Conservation (phyloP, 2,329 filamentous ascomycete genomes). For the Ceratocystis variospora region DNA sequence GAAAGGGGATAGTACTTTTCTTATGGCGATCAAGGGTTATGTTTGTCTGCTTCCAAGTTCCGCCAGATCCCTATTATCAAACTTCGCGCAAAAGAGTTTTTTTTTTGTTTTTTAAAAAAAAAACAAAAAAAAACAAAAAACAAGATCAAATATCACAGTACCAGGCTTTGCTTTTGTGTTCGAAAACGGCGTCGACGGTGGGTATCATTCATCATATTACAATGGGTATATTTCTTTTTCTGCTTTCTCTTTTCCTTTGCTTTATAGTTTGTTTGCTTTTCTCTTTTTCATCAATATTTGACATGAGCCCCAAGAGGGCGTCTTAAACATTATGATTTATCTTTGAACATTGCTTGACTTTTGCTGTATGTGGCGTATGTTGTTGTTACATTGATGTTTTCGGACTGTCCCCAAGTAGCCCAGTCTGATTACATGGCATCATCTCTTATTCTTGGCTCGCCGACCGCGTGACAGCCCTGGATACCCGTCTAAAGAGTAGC, state of each 20-base stretch:
- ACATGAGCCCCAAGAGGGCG: not conserved
- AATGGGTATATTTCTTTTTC: slow-evolving; percentile 2
- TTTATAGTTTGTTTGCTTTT: not conserved
- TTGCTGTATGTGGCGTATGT: not conserved
- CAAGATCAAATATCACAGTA: not conserved
- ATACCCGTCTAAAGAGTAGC: too few species aligned
- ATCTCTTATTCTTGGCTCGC: too few species aligned
- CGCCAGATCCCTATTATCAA: not conserved
- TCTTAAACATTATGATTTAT: not conserved
- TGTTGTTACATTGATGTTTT: not conserved
- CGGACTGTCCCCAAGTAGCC: not conserved
- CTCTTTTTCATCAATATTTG: not conserved
- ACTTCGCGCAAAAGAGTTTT: not conserved
- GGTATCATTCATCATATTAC: slow-evolving; percentile 4
- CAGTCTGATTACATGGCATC: too few species aligned
- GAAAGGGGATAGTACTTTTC: not conserved
- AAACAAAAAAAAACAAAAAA: not conserved
- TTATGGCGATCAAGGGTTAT: not conserved
- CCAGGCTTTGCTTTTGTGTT: slow-evolving; percentile 10
- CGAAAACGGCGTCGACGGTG: slow-evolving; percentile 10
- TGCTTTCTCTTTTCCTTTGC: slow-evolving; percentile 5
- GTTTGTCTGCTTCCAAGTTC: not conserved
- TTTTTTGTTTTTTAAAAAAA: too few species aligned
- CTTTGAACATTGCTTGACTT: not conserved
- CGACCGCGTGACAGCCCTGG: too few species aligned